Evolutionary conservation across 2,329 filamentous ascomycete genomes (phyloP).

Genomic region (Cordyceps cateniannulata): DNA sequence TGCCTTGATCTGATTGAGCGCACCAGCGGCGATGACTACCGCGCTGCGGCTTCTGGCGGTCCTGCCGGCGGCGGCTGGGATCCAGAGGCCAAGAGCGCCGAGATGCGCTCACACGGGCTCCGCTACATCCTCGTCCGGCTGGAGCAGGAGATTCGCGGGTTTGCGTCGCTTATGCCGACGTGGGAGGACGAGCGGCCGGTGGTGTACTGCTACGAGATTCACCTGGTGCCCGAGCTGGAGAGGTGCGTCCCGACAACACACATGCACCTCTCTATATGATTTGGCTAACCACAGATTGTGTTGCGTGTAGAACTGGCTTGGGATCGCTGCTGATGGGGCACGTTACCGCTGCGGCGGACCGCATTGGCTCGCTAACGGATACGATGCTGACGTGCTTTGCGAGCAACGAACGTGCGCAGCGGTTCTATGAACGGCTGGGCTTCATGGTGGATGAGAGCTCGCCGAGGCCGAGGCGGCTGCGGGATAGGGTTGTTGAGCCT

Average conservation of each 20-base stretch:
- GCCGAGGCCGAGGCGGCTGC: constrained; percentile 45
- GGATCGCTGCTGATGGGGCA: constrained; percentile 53
- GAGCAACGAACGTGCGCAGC: constrained; percentile 49
- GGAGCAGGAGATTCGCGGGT: constrained; percentile 36
- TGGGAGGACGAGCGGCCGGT: constrained; percentile 60
- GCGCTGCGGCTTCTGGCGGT: too few species aligned
- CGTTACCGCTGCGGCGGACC: constrained; percentile 45
- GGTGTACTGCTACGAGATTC: constrained; percentile 74
- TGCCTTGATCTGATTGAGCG: constrained; percentile 53
- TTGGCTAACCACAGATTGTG: not conserved
- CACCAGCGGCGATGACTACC: constrained; percentile 61
- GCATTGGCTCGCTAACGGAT: constrained; percentile 44
- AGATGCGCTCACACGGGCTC: constrained; percentile 63
- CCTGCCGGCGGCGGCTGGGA: constrained; percentile 60
- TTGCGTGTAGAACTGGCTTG: constrained; percentile 49
- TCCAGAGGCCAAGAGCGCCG: constrained; percentile 49
- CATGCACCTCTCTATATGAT: not conserved
- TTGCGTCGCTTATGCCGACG: constrained; percentile 66
- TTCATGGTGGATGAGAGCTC: constrained; percentile 50
- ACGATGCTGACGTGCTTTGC: constrained; percentile 70
- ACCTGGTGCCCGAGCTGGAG: constrained; percentile 51
- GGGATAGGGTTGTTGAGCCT: constrained; percentile 44
- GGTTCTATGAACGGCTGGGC: constrained; percentile 57
- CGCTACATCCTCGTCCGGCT: constrained; percentile 56
- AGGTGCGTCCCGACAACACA: constrained; percentile 37